Evolutionary conservation across 148 eudicot species (phyloP), one percentile per base, ranked within the genome.

Genomic region (Rhododendron simsii): DNA sequence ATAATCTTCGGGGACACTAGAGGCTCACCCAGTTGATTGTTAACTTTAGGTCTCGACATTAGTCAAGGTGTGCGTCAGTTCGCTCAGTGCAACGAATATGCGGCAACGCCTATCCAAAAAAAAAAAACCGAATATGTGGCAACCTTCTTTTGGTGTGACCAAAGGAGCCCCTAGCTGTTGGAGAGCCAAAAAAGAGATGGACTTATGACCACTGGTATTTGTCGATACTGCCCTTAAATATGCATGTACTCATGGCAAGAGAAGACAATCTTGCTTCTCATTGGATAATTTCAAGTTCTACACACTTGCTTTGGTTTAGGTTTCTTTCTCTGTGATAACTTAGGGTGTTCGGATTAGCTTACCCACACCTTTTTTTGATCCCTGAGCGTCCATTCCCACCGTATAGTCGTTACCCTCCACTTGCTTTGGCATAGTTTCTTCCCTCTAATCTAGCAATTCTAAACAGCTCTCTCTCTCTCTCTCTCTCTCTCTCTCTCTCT

Each of bases 401-500:
- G 3, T n/a, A 8, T 7, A 55, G 21, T 55, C 21, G 21, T 55
- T 55, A 3, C 20, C 5, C 20, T 55, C 21, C 20, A n/a, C 3
- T 65, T 65, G 33, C 30, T 2, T 65, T 65, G 73, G 33, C 7
- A 20, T 63, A 63, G 69, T 8, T 63, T 59, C 65, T 59, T 59
- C 61, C 61, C 61, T 16, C 21, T 59, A 59, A 20, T 59, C 63
- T 59, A 20, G n/a, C 23, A 20, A 63, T 65, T 65, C 33, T n/a
- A 21, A n/a, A 11, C 73, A 39, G 30, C 76, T 71, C 75, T 28
- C 75, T 69, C 75, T 69, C 75, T 65, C 65, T 59, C 57, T 51
- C 57, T 51, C 57, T 51, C 74, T 28, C 37, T 67, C 74, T 67
- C 73, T 65, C 77, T 75, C 78, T 75, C 81, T 45, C 81, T 44